Conservation (phyloP, 495 filamentous ascomycete genomes). For the Hypoxylon fuscum region DNA sequence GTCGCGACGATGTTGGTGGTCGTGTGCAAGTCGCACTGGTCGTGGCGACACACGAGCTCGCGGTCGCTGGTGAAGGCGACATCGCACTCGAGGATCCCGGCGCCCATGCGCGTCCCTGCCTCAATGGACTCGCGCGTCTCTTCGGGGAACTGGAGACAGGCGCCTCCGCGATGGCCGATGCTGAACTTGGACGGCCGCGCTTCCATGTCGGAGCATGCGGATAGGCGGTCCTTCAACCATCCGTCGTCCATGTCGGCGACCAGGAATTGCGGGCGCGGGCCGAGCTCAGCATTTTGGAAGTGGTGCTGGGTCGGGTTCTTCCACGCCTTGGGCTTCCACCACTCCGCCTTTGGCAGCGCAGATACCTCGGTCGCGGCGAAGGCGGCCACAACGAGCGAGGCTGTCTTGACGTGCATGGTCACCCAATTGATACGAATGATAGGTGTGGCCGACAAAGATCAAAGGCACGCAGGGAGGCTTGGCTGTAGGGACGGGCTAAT, state of each 20-base stretch:
- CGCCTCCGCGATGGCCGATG: conserved; percentile 68
- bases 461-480: background rate
- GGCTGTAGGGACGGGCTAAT: background rate
- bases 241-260: conserved; percentile 67
- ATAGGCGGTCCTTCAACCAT: conserved; percentile 63
- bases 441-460: background rate
- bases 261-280: conserved; percentile 66
- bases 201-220: conserved; percentile 59
- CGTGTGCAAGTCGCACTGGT: conserved; percentile 69
- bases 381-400: conserved; percentile 21
- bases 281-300: conserved; percentile 57
- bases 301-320: conserved; percentile 29
- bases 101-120: conserved; percentile 68
- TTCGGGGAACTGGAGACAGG: conserved; percentile 69
- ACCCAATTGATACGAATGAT: conserved; percentile 1
- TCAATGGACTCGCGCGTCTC: conserved; percentile 61
- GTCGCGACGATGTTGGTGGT: conserved; percentile 70
- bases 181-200: conserved; percentile 56
- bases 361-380: conserved; percentile 36
- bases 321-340: conserved; percentile 12
- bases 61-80: conserved; percentile 68
- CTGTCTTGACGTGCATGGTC: conserved; percentile 31
- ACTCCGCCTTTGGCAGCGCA: conserved; percentile 24
- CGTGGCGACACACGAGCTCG: conserved; percentile 69
- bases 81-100: conserved; percentile 71